Conservation (phyloP, 1,284 basidiomycete species). For the Pseudozyma sp. region DNA sequence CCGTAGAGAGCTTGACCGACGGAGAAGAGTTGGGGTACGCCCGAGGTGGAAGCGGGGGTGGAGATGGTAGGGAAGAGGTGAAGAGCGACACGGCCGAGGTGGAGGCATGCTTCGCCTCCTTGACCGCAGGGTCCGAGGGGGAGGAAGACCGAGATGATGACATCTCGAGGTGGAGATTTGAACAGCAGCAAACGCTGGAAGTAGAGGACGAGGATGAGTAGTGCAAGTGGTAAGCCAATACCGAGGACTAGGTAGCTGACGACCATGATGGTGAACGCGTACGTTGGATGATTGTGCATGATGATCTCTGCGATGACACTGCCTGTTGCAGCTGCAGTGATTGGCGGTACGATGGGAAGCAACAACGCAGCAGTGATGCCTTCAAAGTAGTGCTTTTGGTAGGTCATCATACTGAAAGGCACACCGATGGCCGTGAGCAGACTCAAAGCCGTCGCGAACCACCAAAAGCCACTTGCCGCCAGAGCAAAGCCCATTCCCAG, state of each 20-base stretch:
- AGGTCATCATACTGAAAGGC: conserved; percentile 61
- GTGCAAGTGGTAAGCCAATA: conserved; percentile 56
- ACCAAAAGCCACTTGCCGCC: conserved; percentile 54
- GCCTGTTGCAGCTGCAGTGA: conserved; percentile 57
- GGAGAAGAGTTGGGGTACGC: conserved; percentile 45
- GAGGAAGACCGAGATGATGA: conserved; percentile 60
- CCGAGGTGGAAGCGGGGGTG: conserved; percentile 12
- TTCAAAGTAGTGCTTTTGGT: conserved; percentile 59
- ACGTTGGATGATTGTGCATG: conserved; percentile 43
- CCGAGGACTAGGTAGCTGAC: conserved; percentile 56
- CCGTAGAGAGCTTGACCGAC: conserved; percentile 59
- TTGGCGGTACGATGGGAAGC: conserved; percentile 59
- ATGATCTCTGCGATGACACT: conserved; percentile 52
- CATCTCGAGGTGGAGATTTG: conserved; percentile 57
- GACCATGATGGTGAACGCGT: conserved; percentile 56
- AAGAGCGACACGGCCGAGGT: conserved; percentile 49
- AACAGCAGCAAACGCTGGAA: conserved; percentile 60
- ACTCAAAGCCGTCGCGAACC: conserved; percentile 34
- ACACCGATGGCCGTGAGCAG: conserved; percentile 49
- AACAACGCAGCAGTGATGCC: conserved; percentile 56
- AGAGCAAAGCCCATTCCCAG: conserved; percentile 46
- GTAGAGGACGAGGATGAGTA: conserved; percentile 59
- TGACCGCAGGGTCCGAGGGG: conserved; percentile 61
- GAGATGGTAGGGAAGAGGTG: conserved; percentile 55
- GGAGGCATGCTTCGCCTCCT: conserved; percentile 59